phyloP scores from a whole-genome alignment of 345 rosid species.

The Euphorbia peplus region DNA sequence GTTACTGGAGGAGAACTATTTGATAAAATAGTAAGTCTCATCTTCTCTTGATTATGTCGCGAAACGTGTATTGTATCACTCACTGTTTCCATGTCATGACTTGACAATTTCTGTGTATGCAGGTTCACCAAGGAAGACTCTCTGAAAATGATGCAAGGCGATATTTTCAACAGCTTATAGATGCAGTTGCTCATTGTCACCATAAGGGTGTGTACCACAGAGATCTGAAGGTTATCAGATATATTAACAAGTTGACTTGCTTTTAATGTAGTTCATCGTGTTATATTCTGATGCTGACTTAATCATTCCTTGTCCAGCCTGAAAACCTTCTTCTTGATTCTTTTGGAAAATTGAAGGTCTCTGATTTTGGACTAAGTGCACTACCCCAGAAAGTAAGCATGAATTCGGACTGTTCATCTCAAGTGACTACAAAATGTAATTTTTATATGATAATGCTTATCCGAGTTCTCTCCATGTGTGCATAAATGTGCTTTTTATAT shows the following conservation, averaged over 20 bases:
- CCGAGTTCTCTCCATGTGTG: background rate
- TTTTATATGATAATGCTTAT: background rate
- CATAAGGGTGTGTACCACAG: constrained; percentile 87
- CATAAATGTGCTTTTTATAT: constrained; percentile 9
- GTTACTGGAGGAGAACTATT: constrained; percentile 85
- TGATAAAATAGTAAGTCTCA: constrained; percentile 71
- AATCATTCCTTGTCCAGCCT: constrained; percentile 39
- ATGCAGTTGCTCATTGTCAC: constrained; percentile 87
- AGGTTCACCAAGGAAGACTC: constrained; percentile 75
- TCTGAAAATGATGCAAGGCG: constrained; percentile 64
- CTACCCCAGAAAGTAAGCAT: constrained; percentile 53
- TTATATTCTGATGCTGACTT: constrained; percentile 19
- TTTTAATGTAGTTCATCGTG: constrained; percentile 9
- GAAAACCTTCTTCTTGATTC: constrained; percentile 74
- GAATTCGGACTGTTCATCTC: constrained; percentile 1
- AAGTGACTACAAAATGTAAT: background rate
- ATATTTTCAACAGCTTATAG: constrained; percentile 91
- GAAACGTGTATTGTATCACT: background rate
- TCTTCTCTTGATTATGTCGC: background rate
- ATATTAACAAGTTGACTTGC: constrained; percentile 12
- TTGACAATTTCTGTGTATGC: background rate
- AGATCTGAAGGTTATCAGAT: constrained; percentile 66
- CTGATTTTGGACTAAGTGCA: constrained; percentile 84
- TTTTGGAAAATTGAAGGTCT: constrained; percentile 61
- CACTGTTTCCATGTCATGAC: background rate